A percentile compares a stretch with the other conserved stretches of the same genome.
These are phyloP conservation scores for Phytopythium delawarense DNA, from an alignment of 352 stramenopile species.

Conservation along the genomic window DNA sequence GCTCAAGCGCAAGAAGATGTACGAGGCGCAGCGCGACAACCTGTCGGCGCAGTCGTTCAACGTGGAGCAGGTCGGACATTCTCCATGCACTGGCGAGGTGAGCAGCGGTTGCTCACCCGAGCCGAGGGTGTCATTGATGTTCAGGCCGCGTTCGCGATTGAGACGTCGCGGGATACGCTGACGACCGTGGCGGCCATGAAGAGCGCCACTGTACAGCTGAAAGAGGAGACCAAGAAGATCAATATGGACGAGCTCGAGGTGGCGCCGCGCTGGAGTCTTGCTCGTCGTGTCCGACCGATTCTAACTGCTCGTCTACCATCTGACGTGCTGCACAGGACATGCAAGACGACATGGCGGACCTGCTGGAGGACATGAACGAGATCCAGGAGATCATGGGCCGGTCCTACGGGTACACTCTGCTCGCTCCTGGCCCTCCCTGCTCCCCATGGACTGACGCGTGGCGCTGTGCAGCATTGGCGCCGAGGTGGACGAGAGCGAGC, in stretches of 20 bases:
- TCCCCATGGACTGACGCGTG: not conserved
- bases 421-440: not conserved
- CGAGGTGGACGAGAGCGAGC: conserved; percentile 93
- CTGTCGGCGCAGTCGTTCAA: conserved; percentile 82
- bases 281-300: not conserved
- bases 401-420: conserved; percentile 85
- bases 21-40: conserved; percentile 79
- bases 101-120: conserved; percentile 2
- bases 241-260: conserved; percentile 95
- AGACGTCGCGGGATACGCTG: conserved; percentile 91
- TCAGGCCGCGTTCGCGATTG: conserved; percentile 86
- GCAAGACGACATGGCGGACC: conserved; percentile 95
- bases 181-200: conserved; percentile 95
- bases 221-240: conserved; percentile 94
- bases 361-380: conserved; percentile 98
- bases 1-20: conserved; percentile 89
- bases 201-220: conserved; percentile 86
- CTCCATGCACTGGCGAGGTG: not conserved
- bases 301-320: not conserved
- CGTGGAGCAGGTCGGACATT: conserved; percentile 66
- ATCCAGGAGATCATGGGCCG: conserved; percentile 96
- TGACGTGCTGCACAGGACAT: conserved; percentile 62
- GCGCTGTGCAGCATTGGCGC: conserved; percentile 76
- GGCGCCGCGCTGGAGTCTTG: not conserved
- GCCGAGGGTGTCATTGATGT: not conserved